A percentile compares a stretch with the other conserved stretches of the same genome.
Conservation (phyloP, 2,329 filamentous ascomycete species). For the Metarhizium guizhouense region DNA sequence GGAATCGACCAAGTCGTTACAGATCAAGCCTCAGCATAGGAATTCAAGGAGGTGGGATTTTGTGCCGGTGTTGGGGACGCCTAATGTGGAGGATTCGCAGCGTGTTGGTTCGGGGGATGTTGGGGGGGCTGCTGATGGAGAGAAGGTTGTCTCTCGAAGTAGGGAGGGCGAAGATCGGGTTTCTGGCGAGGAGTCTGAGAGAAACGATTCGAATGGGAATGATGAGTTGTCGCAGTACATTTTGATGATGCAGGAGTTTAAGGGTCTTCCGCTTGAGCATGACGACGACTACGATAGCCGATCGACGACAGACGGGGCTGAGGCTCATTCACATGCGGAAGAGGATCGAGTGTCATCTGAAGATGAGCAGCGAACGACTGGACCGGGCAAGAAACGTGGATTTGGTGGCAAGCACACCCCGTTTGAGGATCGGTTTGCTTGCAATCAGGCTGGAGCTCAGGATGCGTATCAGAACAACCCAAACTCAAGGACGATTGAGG, state of each 20-base stretch:
- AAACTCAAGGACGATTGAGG: conserved; percentile 65
- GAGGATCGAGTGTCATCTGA: background rate
- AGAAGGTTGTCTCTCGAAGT: background rate
- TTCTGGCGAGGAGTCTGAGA: background rate
- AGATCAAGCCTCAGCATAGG: conserved; percentile 37
- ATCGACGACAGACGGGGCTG: background rate
- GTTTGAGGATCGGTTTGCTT: conserved; percentile 44
- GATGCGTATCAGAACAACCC: conserved; percentile 45
- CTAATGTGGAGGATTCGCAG: conserved; percentile 18
- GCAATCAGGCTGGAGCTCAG: conserved; percentile 42
- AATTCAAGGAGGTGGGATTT: conserved; percentile 30
- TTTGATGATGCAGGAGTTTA: conserved; percentile 48
- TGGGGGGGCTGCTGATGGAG: conserved; percentile 3
- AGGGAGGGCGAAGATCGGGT: background rate
- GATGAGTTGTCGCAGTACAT: conserved; percentile 61
- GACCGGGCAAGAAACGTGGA: background rate
- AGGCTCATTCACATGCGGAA: conserved; percentile 6
- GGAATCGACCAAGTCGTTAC: conserved; percentile 28
- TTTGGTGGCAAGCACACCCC: conserved; percentile 17
- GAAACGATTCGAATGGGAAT: background rate
- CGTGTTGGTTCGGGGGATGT: conserved; percentile 15
- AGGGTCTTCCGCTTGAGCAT: conserved; percentile 46
- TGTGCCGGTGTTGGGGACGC: conserved; percentile 28
- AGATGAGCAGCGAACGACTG: background rate
- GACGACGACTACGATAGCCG: conserved; percentile 37